A percentile compares a stretch with the other conserved stretches of the same genome.
Evolutionary conservation across 2,329 filamentous ascomycete genomes (phyloP).

Genomic region (Didymella glomerata): DNA sequence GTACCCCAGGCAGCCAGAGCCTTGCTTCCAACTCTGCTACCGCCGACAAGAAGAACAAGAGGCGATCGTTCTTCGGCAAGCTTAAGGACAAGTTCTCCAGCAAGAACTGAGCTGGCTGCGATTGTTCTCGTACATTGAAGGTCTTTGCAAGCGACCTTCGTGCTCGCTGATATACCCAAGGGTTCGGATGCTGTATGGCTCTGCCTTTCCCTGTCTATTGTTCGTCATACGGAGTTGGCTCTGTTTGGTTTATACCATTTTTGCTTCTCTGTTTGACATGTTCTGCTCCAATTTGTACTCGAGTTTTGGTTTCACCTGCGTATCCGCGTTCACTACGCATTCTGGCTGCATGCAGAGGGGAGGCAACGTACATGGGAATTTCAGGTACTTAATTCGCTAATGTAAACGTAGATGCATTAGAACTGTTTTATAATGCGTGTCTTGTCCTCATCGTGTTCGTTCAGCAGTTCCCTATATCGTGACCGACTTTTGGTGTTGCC

Average conservation of each 20-base stretch:
- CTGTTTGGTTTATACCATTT: conserved; percentile 50
- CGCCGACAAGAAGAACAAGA: conserved; percentile 57
- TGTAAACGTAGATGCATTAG: conserved; percentile 40
- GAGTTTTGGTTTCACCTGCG: conserved; percentile 18
- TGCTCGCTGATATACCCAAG: conserved; percentile 37
- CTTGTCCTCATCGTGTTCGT: neutral
- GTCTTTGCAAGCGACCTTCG: conserved; percentile 24
- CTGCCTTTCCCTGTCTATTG: conserved; percentile 36
- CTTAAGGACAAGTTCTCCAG: conserved; percentile 58
- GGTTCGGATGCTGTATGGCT: conserved; percentile 23
- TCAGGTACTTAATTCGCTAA: conserved; percentile 45
- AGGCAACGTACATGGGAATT: conserved; percentile 10
- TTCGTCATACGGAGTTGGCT: conserved; percentile 46
- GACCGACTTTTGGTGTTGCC: conserved; percentile 24
- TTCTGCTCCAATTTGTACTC: conserved; percentile 34
- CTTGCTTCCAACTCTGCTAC: conserved; percentile 38
- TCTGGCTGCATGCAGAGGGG: conserved; percentile 15
- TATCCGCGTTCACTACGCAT: conserved; percentile 6
- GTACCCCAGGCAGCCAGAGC: conserved; percentile 52
- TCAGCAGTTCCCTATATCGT: conserved; percentile 1
- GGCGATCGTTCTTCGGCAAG: conserved; percentile 58
- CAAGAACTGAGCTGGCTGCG: conserved; percentile 35
- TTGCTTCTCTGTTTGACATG: conserved; percentile 32
- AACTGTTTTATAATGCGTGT: conserved; percentile 12
- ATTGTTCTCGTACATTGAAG: conserved; percentile 24